Conservation (phyloP, 306 rosid genomes). For the Sicyos baderoa region DNA sequence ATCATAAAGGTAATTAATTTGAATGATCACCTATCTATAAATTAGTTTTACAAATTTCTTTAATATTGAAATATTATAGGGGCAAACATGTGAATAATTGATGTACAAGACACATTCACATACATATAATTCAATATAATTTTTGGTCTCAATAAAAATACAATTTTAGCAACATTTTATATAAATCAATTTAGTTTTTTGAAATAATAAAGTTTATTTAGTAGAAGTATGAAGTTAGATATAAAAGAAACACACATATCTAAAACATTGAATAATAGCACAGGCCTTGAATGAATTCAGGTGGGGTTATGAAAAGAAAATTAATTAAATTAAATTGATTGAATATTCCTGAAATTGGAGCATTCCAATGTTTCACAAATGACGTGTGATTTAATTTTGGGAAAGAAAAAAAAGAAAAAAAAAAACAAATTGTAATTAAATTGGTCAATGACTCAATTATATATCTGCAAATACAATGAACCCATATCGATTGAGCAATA, state of each 20-base stretch:
- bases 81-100: too few relatives aligned
- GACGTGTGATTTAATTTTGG: background rate
- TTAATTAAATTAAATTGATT: background rate
- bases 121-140: too few relatives aligned
- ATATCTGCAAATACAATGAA: background rate
- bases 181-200: too few relatives aligned
- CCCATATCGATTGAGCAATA: background rate
- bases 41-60: too few relatives aligned
- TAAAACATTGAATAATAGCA: constrained; percentile 10
- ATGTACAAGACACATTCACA: too few relatives aligned
- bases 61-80: too few relatives aligned
- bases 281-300: background rate
- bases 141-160: too few relatives aligned
- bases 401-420: background rate
- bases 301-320: background rate
- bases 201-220: too few relatives aligned
- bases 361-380: background rate
- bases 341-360: background rate
- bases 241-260: background rate
- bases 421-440: background rate
- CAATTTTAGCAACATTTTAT: too few relatives aligned
- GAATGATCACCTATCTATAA: too few relatives aligned
- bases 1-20: too few relatives aligned
- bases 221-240: too few relatives aligned
- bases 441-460: background rate